Evolutionary conservation across 2,329 filamentous ascomycete genomes (phyloP).

Genomic region (Epichloe brachyelytri): DNA sequence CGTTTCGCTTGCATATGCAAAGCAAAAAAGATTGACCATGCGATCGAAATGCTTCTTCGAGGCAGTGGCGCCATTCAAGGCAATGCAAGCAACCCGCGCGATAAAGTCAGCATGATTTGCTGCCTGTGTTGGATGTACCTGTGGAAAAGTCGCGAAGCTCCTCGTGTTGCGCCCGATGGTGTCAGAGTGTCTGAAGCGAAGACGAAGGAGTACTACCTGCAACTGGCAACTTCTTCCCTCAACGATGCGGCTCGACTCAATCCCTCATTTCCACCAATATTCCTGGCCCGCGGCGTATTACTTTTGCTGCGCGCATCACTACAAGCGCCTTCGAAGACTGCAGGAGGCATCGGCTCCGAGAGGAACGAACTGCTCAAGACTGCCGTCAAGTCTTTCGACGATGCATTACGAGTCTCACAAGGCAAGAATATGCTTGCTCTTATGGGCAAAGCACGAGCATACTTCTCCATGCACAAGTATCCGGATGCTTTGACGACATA

Average conservation of each 20-base stretch:
- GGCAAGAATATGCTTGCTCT: constrained; percentile 85
- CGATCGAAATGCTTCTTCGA: constrained; percentile 59
- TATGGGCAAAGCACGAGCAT: constrained; percentile 75
- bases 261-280: constrained; percentile 81
- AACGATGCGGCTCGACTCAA: constrained; percentile 95
- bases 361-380: constrained; percentile 67
- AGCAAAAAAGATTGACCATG: constrained; percentile 87
- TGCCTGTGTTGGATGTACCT: constrained; percentile 86
- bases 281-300: constrained; percentile 80
- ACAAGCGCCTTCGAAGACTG: constrained; percentile 59
- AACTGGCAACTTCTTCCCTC: constrained; percentile 76
- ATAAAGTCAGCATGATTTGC: constrained; percentile 73
- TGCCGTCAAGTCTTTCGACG: constrained; percentile 87
- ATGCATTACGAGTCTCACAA: constrained; percentile 73
- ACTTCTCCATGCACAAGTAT: constrained; percentile 79
- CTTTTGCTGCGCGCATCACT: constrained; percentile 79
- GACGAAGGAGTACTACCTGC: constrained; percentile 88
- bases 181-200: constrained; percentile 56
- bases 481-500: constrained; percentile 73
- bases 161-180: constrained; percentile 48
- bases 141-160: constrained; percentile 74
- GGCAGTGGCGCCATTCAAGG: constrained; percentile 59
- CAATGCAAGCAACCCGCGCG: constrained; percentile 59
- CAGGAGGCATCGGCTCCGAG: constrained; percentile 57
- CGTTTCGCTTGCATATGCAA: constrained; percentile 92